A percentile compares a stretch with the other conserved stretches of the same genome.
Conservation (phyloP, 2,329 filamentous ascomycete genomes). For the Zymoseptoria passerinii region DNA sequence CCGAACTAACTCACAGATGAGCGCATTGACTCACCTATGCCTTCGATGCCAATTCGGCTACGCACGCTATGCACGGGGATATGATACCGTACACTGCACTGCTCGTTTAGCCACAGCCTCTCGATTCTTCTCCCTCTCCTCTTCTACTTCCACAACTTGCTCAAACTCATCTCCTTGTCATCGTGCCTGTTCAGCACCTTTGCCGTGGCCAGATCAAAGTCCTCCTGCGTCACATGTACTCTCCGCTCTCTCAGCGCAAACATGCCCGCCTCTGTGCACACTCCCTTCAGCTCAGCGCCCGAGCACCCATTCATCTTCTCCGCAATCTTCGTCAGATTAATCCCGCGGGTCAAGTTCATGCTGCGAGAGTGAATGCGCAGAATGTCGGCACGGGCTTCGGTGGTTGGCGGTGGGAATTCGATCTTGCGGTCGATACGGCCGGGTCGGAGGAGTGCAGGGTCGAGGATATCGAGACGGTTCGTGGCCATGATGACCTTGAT, state of each 20-base stretch:
- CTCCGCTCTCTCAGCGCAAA: constrained; percentile 89
- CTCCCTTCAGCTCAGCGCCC: constrained; percentile 94
- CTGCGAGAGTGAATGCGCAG: constrained; percentile 93
- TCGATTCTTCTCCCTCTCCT: neutral
- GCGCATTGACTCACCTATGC: no score
- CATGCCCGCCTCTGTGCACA: constrained; percentile 98
- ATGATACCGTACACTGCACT: no score
- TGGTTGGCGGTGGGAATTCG: constrained; percentile 93
- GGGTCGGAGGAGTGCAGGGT: constrained; percentile 88
- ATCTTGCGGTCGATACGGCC: constrained; percentile 98
- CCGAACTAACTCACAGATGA: constrained; percentile 2
- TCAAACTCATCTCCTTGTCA: constrained; percentile 88
- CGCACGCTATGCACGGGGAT: constrained; percentile 14
- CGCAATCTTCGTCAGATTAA: constrained; percentile 95
- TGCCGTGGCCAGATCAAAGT: constrained; percentile 95
- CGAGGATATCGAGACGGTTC: constrained; percentile 93
- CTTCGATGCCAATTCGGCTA: no score
- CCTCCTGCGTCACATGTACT: constrained; percentile 97
- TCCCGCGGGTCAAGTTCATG: constrained; percentile 97
- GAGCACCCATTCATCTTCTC: constrained; percentile 99
- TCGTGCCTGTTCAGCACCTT: constrained; percentile 99
- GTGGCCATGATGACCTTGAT: constrained; percentile 99
- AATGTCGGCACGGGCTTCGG: constrained; percentile 95
- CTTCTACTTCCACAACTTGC: constrained; percentile 71
- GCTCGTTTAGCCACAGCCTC: no score